phyloP scores from a whole-genome alignment of 2,329 filamentous ascomycete genomes.

The Verticillium dahliae region DNA sequence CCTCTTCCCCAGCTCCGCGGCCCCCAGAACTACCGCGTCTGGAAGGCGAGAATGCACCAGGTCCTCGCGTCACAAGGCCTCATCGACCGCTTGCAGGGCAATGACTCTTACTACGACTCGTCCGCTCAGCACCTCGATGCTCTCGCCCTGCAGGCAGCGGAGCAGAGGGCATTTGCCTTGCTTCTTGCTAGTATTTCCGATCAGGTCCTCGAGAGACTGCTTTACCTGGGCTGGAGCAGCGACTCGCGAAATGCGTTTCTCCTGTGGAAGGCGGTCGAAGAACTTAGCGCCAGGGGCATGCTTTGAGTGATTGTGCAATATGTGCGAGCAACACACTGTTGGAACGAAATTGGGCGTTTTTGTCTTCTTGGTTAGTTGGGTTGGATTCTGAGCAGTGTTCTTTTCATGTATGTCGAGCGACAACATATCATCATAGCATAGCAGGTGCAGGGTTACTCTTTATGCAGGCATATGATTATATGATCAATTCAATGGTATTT shows the following conservation, averaged over 20 bases:
- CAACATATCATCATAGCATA: not conserved
- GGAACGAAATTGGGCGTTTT: not conserved
- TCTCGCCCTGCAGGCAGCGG: constrained; percentile 9
- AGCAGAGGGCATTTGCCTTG: not conserved
- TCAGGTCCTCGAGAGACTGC: not conserved
- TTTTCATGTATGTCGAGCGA: not conserved
- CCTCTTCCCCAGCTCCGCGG: not conserved
- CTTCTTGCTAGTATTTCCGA: not conserved
- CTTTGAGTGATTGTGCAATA: not conserved
- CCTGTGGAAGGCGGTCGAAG: not conserved
- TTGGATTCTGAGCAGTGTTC: not conserved
- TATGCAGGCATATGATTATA: not conserved
- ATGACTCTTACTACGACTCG: not conserved
- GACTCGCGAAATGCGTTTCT: not conserved
- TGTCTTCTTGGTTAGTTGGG: not conserved
- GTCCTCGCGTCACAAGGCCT: not conserved
- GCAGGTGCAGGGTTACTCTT: not conserved
- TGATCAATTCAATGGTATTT: not conserved
- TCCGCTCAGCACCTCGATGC: constrained; percentile 11
- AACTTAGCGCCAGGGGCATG: not conserved
- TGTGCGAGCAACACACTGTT: no score
- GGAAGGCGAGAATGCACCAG: not conserved
- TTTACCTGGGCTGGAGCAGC: not conserved
- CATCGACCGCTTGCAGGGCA: not conserved
- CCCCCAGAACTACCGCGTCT: not conserved